Conservation (phyloP, 257 asterid genomes). For the Coffea canephora region DNA sequence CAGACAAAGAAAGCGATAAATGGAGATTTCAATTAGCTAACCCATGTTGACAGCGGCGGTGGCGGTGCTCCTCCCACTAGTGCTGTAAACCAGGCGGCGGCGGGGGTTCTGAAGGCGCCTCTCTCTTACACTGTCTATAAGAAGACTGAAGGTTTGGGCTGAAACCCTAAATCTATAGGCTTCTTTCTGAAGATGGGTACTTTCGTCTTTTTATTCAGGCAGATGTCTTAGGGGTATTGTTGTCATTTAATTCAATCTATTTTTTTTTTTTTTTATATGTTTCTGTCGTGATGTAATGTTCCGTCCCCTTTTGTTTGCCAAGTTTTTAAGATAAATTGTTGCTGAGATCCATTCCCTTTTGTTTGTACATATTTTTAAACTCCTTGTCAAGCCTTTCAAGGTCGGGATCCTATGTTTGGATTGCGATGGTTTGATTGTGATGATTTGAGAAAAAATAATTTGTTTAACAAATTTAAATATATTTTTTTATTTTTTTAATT, state of each 20-base stretch:
- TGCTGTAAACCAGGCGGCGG: slow-evolving; percentile 7
- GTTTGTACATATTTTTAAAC: too few relatives aligned
- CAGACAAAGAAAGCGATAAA: background rate
- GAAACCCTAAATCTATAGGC: slow-evolving; percentile 24
- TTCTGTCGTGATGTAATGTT: too few relatives aligned
- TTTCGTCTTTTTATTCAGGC: slow-evolving; percentile 1
- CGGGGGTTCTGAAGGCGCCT: background rate
- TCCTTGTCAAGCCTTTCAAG: too few relatives aligned
- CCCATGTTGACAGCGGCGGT: slow-evolving; percentile 21
- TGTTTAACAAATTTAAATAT: too few relatives aligned
- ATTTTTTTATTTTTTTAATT: too few relatives aligned
- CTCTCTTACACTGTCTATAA: background rate
- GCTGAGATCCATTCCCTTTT: background rate
- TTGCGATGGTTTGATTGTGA: too few relatives aligned
- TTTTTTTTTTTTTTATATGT: background rate
- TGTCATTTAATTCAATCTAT: background rate
- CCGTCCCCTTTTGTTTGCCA: background rate
- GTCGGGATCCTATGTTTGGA: too few relatives aligned
- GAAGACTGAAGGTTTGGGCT: background rate
- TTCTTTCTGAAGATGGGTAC: background rate
- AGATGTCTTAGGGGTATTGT: background rate
- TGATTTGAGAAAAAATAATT: too few relatives aligned
- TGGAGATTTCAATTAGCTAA: background rate
- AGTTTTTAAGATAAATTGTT: too few relatives aligned
- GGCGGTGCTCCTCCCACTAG: slow-evolving; percentile 5